A percentile compares a stretch with the other conserved stretches of the same genome.
phyloP scores from a whole-genome alignment of 257 asterid genomes.

The Asclepias syriaca region DNA sequence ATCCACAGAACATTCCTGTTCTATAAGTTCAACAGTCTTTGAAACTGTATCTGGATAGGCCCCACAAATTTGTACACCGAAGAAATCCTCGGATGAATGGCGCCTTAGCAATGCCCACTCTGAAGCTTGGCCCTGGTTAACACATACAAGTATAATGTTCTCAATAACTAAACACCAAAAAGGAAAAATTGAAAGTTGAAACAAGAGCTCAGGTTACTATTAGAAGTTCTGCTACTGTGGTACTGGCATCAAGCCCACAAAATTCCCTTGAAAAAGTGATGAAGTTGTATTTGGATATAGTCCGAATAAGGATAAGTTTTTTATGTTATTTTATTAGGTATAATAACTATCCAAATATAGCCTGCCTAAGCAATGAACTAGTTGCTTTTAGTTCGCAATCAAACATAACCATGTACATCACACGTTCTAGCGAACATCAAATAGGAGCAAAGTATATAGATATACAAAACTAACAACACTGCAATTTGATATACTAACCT shows the following conservation, averaged over 20 bases:
- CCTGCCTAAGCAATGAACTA: neutral
- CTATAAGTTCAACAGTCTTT: constrained; percentile 86
- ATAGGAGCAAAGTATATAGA: neutral
- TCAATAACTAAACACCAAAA: neutral
- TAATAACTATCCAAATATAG: too few species aligned
- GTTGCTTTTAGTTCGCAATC: neutral
- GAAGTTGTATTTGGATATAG: too few species aligned
- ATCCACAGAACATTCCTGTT: constrained; percentile 80
- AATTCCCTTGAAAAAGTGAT: neutral
- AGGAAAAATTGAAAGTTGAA: neutral
- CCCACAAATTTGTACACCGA: constrained; percentile 98
- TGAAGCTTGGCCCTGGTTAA: constrained; percentile 88
- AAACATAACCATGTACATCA: neutral
- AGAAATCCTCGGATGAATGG: constrained; percentile 79
- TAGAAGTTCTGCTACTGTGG: neutral
- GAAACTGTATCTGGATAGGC: constrained; percentile 94
- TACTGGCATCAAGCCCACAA: neutral
- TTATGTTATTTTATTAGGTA: too few species aligned
- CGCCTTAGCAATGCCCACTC: constrained; percentile 99
- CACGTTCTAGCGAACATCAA: neutral
- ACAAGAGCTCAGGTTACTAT: neutral
- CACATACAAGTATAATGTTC: constrained; percentile 6
- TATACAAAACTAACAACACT: neutral
- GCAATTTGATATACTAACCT: constrained; percentile 38
- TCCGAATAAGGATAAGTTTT: too few species aligned